Percentiles rank a stretch among this genome's conserved stretches.
These are phyloP conservation scores for Trichoderma aggressivum DNA, from an alignment of 2,329 filamentous ascomycete species.

Conservation along the genomic window DNA sequence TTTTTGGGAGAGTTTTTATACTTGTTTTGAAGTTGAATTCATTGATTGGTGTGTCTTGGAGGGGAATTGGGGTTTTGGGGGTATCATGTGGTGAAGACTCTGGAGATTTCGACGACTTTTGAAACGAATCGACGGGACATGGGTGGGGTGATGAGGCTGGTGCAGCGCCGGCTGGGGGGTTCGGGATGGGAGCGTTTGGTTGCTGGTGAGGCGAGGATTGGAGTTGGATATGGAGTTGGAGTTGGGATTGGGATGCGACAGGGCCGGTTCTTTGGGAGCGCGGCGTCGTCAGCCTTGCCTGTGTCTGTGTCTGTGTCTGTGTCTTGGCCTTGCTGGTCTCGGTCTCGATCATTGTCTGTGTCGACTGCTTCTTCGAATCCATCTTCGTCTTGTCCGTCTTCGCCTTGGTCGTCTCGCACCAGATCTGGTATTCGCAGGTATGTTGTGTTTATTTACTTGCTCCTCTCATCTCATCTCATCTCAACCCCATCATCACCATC, in stretches of 20 bases:
- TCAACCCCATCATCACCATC: not conserved
- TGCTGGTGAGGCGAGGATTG: not conserved
- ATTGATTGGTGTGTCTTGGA: not conserved
- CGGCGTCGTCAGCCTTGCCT: not conserved
- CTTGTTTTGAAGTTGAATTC: not conserved
- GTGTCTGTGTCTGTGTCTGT: not conserved
- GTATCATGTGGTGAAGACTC: not conserved
- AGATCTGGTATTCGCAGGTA: not conserved
- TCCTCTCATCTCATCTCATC: not conserved
- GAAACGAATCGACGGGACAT: not conserved
- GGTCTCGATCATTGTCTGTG: not conserved
- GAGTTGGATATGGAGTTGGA: not conserved
- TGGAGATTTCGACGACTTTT: not conserved
- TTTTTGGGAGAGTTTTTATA: not conserved
- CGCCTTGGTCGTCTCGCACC: not conserved
- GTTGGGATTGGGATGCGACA: not conserved
- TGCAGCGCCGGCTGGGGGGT: not conserved
- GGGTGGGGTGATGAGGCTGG: not conserved
- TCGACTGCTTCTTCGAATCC: not conserved
- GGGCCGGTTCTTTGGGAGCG: not conserved
- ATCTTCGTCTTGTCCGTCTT: not conserved
- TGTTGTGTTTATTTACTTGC: not conserved
- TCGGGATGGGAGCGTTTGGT: not conserved
- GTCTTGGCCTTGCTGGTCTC: not conserved
- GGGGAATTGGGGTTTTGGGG: not conserved